A percentile compares a stretch with the other conserved stretches of the same genome.
Evolutionary conservation across 2,329 filamentous ascomycete species (phyloP).

Genomic region (Colletotrichum lindemuthianum): DNA sequence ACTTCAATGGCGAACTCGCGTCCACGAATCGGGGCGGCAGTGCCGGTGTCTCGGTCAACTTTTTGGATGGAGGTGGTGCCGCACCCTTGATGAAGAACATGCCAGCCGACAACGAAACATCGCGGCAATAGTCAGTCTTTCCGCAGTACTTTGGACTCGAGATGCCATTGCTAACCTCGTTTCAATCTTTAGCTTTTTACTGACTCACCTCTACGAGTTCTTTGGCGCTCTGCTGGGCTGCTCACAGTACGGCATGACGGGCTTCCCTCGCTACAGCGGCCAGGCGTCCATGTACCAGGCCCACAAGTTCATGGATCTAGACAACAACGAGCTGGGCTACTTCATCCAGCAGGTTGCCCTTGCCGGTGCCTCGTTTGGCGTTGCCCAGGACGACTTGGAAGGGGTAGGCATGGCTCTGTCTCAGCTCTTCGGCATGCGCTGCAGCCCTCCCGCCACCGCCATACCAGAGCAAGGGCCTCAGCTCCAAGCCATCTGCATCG

Average conservation of each 20-base stretch:
- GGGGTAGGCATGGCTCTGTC: conserved; percentile 60
- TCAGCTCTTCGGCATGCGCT: conserved; percentile 61
- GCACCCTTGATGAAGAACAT: conserved; percentile 64
- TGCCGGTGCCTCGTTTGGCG: conserved; percentile 67
- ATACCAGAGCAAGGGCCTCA: conserved; percentile 56
- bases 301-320: conserved; percentile 70
- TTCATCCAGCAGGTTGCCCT: conserved; percentile 69
- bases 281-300: conserved; percentile 59
- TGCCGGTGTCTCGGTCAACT: conserved; percentile 63
- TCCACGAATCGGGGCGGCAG: conserved; percentile 62
- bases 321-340: conserved; percentile 62
- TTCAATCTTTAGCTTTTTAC: conserved; percentile 54
- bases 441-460: conserved; percentile 56
- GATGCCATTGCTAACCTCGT: not conserved
- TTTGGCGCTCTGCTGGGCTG: conserved; percentile 69
- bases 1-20: conserved; percentile 65
- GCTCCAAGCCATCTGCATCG: conserved; percentile 67
- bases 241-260: conserved; percentile 58
- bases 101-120: conserved; percentile 59
- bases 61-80: conserved; percentile 69
- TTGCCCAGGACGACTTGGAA: conserved; percentile 61
- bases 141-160: not conserved
- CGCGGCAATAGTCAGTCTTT: conserved; percentile 64
- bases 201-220: conserved; percentile 71
- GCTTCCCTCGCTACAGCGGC: conserved; percentile 60